Conservation (phyloP, 306 rosid genomes). For the Prunus davidiana region DNA sequence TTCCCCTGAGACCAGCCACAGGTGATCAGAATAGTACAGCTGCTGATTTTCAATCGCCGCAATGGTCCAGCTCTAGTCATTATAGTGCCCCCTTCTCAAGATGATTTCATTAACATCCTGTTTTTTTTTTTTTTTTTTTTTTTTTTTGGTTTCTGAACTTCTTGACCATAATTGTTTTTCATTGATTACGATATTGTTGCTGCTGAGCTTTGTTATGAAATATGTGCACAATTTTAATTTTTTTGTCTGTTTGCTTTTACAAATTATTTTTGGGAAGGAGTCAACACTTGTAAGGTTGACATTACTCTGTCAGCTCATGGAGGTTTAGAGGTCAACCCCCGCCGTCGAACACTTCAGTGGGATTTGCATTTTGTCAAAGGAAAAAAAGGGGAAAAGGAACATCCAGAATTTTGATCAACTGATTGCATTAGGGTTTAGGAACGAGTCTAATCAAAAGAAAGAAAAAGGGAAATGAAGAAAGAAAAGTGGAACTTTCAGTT, state of each 20-base stretch:
- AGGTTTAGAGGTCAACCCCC: not conserved
- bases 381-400: not conserved
- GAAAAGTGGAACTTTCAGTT: too few relatives aligned
- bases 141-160: too few relatives aligned
- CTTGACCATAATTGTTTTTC: too few relatives aligned
- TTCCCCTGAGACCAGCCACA: not conserved
- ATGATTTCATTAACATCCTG: not conserved
- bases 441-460: too few relatives aligned
- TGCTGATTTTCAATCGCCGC: conserved; percentile 1
- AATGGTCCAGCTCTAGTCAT: conserved; percentile 4
- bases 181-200: not conserved
- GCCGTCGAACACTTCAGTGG: not conserved
- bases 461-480: too few relatives aligned
- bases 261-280: not conserved
- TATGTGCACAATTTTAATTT: not conserved
- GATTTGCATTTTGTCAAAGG: not conserved
- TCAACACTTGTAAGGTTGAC: not conserved
- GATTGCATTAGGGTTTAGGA: not conserved
- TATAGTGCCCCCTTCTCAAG: not conserved
- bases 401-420: not conserved
- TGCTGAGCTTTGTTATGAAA: not conserved
- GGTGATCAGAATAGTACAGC: not conserved
- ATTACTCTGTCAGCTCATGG: not conserved
- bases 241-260: not conserved
- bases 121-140: not conserved